Percentiles rank a stretch among this genome's conserved stretches.
Evolutionary conservation across 495 filamentous ascomycete genomes (phyloP).

Genomic region (Penicillium riverlandense): DNA sequence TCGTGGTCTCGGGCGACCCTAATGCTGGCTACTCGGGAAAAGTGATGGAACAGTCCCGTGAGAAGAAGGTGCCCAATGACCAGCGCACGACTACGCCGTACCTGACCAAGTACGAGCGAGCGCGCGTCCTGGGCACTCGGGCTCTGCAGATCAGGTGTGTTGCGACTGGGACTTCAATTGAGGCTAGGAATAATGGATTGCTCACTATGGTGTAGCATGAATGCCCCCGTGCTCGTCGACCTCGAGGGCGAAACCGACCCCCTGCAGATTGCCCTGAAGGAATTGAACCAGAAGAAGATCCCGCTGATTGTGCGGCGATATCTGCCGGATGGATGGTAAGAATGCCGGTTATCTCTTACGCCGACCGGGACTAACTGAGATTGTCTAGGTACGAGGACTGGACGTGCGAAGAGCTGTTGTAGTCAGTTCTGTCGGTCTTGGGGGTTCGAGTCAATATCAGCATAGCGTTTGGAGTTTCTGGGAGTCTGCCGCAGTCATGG

Average conservation of each 20-base stretch:
- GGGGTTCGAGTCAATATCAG: constrained; percentile 12
- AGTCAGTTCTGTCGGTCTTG: constrained; percentile 1
- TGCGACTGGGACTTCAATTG: constrained; percentile 1
- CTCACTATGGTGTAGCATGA: constrained; percentile 60
- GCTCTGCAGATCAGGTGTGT: constrained; percentile 92
- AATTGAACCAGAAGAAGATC: constrained; percentile 96
- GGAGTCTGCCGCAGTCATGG: constrained; percentile 13
- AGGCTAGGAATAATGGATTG: neutral
- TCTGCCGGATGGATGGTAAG: constrained; percentile 94
- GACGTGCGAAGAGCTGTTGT: constrained; percentile 92
- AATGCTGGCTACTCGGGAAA: constrained; percentile 50
- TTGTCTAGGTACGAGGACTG: constrained; percentile 87
- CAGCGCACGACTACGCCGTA: constrained; percentile 90
- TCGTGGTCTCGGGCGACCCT: constrained; percentile 69
- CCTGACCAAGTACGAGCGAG: constrained; percentile 98
- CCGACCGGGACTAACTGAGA: too few species aligned
- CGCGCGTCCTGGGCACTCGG: constrained; percentile 84
- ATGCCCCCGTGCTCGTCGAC: constrained; percentile 93
- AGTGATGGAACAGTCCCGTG: constrained; percentile 58
- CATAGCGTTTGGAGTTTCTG: constrained; percentile 37
- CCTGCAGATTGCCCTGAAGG: constrained; percentile 93
- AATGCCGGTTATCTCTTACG: constrained; percentile 3
- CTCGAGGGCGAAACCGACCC: constrained; percentile 97
- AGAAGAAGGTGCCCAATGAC: constrained; percentile 86
- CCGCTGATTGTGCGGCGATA: constrained; percentile 90